Evolutionary conservation across 2,329 filamentous ascomycete species (phyloP), one percentile per base, ranked within the genome.

Genomic region (Phaeosphaeria sp.): DNA sequence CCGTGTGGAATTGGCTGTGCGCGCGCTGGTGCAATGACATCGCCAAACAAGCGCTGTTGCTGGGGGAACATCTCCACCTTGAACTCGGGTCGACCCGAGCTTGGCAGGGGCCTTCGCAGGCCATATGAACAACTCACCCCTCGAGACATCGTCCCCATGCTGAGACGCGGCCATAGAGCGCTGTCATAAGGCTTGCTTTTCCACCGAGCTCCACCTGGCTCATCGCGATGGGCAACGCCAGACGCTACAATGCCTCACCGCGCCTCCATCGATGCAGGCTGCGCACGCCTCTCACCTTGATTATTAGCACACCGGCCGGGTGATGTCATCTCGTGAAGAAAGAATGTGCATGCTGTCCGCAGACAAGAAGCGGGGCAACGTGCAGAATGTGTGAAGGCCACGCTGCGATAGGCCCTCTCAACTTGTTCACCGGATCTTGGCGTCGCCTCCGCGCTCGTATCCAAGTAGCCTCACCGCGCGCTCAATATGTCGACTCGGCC

Each of bases 11-110:
- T 44, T 46, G 57, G 55, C 52, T 52, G 54, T 48, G 48, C 46
- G 43, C 44, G 57, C 46, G 43, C 43, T 54, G 48, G 41, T 56
- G 56, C 39, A 36, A 55, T 56, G 60, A 50, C 62, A 64, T 64
- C 58, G 59, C 54, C 62, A 66, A 66, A 64, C 59, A 66, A 39
- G 43, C 57, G 57, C 50, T 52, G 64, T 66, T 65, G 62, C 60
- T 46, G 44, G 17, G 62, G 62, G 46, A 52, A 64, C 57, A 23
- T 39, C 41, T 36, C 51, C 61, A 59, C 61, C 55, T 51, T 25
- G 44, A 50, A 21, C 48, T 27, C 54, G 62, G 25, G 21, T 53
- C 54, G 60, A 55, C 47, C 44, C 63, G 54, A 50, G 51, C 54
- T 56, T 46, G 58, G 43, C 60, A 46, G 41, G 47, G 49, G n/a